Percentiles rank a stretch among this genome's conserved stretches.
These are phyloP conservation scores for Domatiomyces globalis DNA, from an alignment of 2,329 filamentous ascomycete species.

Conservation along the genomic window DNA sequence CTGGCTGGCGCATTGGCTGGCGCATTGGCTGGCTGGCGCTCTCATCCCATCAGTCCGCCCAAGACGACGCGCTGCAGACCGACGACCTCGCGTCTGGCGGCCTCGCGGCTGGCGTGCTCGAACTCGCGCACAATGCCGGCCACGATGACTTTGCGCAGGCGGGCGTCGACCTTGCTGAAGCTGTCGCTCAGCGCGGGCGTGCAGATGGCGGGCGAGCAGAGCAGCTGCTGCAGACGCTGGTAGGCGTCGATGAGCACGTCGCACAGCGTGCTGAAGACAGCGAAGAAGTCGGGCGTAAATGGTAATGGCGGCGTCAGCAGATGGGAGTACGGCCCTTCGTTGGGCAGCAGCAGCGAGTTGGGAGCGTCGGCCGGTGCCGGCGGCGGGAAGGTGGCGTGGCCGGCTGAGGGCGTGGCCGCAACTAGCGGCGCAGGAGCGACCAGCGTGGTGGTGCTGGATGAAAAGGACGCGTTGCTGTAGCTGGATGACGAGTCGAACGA, in stretches of 20 bases:
- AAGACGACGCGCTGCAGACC: conserved; percentile 81
- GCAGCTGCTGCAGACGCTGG: conserved; percentile 57
- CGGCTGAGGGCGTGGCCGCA: conserved; percentile 17
- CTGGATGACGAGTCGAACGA: conserved; percentile 12
- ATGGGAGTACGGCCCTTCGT: conserved; percentile 48
- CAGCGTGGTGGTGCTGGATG: conserved; percentile 22
- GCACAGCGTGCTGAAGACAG: conserved; percentile 89
- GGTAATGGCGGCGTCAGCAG: conserved; percentile 83
- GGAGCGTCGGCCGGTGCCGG: conserved; percentile 33
- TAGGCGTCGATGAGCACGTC: conserved; percentile 93
- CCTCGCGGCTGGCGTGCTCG: conserved; percentile 66
- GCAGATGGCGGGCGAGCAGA: conserved; percentile 63
- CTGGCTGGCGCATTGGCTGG: neutral
- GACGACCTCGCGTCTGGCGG: conserved; percentile 66
- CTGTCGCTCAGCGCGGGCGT: conserved; percentile 59
- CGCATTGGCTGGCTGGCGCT: no score
- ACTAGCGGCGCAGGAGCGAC: conserved; percentile 16
- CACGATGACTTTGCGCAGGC: conserved; percentile 76
- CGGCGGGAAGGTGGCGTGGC: conserved; percentile 39
- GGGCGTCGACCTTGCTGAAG: conserved; percentile 78
- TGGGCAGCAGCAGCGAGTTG: conserved; percentile 15
- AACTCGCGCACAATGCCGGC: conserved; percentile 82
- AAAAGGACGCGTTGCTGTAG: conserved; percentile 27
- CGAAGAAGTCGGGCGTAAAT: conserved; percentile 94
- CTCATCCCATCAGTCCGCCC: conserved; percentile 56